Base-by-base conservation (phyloP, 495 filamentous ascomycete genomes). In the Trichoderma erinaceum region DNA sequence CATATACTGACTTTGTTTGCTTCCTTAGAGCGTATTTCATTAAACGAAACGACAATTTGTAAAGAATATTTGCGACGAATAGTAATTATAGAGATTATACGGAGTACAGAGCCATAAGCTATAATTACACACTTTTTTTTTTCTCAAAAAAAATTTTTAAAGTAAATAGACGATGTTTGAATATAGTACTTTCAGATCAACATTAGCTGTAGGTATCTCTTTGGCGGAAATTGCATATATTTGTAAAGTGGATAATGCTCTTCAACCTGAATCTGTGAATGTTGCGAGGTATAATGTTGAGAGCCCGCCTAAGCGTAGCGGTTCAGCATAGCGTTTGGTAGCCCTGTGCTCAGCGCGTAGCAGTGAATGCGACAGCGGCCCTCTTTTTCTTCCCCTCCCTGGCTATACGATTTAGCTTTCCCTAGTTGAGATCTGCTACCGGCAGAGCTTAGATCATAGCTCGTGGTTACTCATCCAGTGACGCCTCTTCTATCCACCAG, bases 21-120 rank as follows among this genome's bases (percentile, higher is more conserved):
- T 65, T 58, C 29, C 46, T 0, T 69, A 86, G 83, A 78, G 84
- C 84, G 38, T 86, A 85, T 70, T 86, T 86, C 68, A 85, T 86
- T 68, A 79, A 78, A 41, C 78, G 77, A 41, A 86, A 86, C 71
- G 74, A 75, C 29, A 25, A 68, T 21, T 67, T 56, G 63, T 72
- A 46, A 41, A 68, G 70, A 43, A 63, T 23, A 38, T 52, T 43
- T 29, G 15, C 46, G 13, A 41, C 5, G 13, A 21, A 46, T n/a
- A 27, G 41, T 65, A 41, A 46, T 41, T 46, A 46, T 46, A 41
- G 35, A 41, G 63, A 41, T 46, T 65, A 65, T 46, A 11, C 15
- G 41, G 35, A 64, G 27, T 25, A 41, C 13, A 10, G n/a, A 21
- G 63, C 63, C n/a, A 38, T 25, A 64, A 35, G 63, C 35, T 65